A percentile compares a stretch with the other conserved stretches of the same genome.
Evolutionary conservation across 768 basidiomycete species (phyloP).

Genomic region (Russula lepida): DNA sequence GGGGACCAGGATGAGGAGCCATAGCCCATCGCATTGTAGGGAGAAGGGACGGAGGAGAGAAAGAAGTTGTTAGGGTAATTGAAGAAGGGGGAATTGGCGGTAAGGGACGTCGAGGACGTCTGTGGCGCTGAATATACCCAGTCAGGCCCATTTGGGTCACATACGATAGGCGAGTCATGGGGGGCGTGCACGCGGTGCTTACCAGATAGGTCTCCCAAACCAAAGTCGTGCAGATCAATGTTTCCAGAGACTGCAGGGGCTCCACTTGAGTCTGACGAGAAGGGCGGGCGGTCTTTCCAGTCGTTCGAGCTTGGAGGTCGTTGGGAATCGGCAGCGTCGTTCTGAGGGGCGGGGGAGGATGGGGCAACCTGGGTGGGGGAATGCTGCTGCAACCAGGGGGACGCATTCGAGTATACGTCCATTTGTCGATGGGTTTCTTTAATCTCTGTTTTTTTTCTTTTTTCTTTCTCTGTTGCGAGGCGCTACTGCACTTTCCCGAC

Average conservation of each 20-base stretch:
- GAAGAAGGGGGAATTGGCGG: slow-evolving; percentile 34
- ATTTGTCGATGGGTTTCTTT: slow-evolving; percentile 38
- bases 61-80: slow-evolving; percentile 32
- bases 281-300: slow-evolving; percentile 34
- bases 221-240: slow-evolving; percentile 24
- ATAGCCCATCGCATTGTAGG: slow-evolving; percentile 49
- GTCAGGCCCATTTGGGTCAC: slow-evolving; percentile 2
- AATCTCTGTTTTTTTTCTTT: slow-evolving; percentile 33
- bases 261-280: slow-evolving; percentile 24
- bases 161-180: background rate
- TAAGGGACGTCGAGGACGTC: slow-evolving; percentile 31
- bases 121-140: slow-evolving; percentile 28
- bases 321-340: slow-evolving; percentile 21
- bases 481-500: slow-evolving; percentile 17
- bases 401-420: slow-evolving; percentile 36
- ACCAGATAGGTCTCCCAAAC: slow-evolving; percentile 21
- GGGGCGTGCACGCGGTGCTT: slow-evolving; percentile 14
- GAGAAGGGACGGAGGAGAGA: slow-evolving; percentile 33
- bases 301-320: slow-evolving; percentile 24
- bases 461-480: slow-evolving; percentile 31
- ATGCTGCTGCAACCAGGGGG: slow-evolving; percentile 36
- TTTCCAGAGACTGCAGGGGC: slow-evolving; percentile 24
- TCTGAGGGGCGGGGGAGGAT: slow-evolving; percentile 7
- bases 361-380: slow-evolving; percentile 24
- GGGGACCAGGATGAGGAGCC: slow-evolving; percentile 41